Evolutionary conservation across 345 rosid genomes (phyloP).

Genomic region (Populus alba): DNA sequence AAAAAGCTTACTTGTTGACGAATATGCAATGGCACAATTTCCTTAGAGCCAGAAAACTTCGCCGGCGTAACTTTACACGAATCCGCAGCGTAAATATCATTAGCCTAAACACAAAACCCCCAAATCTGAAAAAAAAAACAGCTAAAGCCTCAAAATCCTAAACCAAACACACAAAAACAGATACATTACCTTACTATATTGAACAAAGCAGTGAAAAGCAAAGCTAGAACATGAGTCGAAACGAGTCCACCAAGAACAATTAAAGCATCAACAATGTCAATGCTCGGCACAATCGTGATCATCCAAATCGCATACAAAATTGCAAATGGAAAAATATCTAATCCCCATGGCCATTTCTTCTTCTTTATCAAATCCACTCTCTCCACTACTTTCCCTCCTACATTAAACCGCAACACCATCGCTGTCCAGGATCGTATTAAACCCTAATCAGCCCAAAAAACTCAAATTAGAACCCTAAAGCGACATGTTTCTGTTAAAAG

Average conservation of each 20-base stretch:
- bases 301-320: constrained; percentile 61
- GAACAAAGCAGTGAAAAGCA: constrained; percentile 87
- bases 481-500: too few species aligned
- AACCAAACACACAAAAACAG: background rate
- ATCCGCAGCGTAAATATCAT: constrained; percentile 69
- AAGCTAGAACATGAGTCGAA: constrained; percentile 60
- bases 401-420: constrained; percentile 62
- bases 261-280: constrained; percentile 70
- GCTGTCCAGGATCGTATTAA: background rate
- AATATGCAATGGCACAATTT: constrained; percentile 80
- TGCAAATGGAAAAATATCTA: constrained; percentile 86
- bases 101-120: constrained; percentile 29
- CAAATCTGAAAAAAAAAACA: background rate
- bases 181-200: constrained; percentile 53
- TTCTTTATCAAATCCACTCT: constrained; percentile 74
- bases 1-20: constrained; percentile 59
- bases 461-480: too few species aligned
- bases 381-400: constrained; percentile 96
- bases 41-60: constrained; percentile 90
- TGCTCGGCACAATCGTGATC: constrained; percentile 52
- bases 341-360: constrained; percentile 69
- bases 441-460: background rate
- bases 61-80: constrained; percentile 89
- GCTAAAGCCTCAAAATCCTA: background rate
- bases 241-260: constrained; percentile 69